These are phyloP conservation scores for Tricholoma terreum DNA, from an alignment of 768 basidiomycete species.

Conservation along the genomic window DNA sequence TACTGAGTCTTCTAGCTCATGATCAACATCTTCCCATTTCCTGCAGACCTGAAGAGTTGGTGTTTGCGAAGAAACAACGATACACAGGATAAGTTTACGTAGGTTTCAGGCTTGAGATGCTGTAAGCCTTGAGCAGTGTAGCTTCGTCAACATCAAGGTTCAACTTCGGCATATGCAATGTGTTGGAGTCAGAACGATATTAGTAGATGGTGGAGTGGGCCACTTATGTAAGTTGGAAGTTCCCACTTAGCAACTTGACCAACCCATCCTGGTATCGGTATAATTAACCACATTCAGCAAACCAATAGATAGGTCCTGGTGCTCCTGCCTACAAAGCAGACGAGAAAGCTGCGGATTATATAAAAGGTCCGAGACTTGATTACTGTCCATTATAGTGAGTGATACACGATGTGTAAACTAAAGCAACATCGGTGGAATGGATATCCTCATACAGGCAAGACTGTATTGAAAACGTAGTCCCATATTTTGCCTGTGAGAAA, in stretches of 20 bases:
- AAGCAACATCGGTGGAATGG: too few species aligned
- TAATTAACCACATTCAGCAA: too few species aligned
- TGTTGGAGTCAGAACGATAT: neutral
- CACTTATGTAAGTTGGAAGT: too few species aligned
- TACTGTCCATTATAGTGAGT: too few species aligned
- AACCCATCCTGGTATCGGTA: too few species aligned
- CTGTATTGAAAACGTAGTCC: constrained; percentile 89
- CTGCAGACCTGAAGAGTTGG: constrained; percentile 33
- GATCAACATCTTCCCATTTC: constrained; percentile 88
- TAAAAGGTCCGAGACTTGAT: too few species aligned
- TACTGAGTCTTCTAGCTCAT: constrained; percentile 76
- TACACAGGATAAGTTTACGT: constrained; percentile 42
- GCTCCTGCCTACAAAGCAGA: too few species aligned
- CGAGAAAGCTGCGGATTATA: too few species aligned
- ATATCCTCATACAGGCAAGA: constrained; percentile 52
- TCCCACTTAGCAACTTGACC: too few species aligned
- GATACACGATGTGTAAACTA: too few species aligned
- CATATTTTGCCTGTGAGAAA: constrained; percentile 73
- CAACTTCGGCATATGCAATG: constrained; percentile 49
- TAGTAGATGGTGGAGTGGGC: too few species aligned
- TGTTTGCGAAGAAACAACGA: neutral
- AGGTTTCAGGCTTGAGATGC: constrained; percentile 73
- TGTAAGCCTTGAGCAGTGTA: constrained; percentile 82
- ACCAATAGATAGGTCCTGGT: too few species aligned
- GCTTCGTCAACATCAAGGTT: constrained; percentile 79